Evolutionary conservation across 106 monocot species (phyloP).

Genomic region (Apostasia ramifera): DNA sequence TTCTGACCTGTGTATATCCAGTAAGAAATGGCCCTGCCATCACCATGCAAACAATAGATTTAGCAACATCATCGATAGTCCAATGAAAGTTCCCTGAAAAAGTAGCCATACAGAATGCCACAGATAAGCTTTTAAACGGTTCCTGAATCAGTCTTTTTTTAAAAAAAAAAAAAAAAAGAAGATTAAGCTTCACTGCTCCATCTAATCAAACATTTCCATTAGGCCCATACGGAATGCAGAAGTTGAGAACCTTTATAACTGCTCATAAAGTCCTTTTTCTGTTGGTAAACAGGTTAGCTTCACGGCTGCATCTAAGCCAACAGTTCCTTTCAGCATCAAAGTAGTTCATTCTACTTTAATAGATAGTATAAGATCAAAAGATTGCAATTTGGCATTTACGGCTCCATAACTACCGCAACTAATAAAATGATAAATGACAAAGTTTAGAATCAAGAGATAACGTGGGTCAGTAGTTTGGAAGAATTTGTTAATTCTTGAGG

Average conservation of each 20-base stretch:
- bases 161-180: background rate
- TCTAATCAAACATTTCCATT: no score
- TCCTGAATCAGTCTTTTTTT: background rate
- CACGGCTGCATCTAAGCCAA: background rate
- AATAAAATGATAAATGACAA: no score
- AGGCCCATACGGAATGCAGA: no score
- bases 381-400: background rate
- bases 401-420: background rate
- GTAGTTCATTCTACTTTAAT: background rate
- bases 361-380: background rate
- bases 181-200: background rate
- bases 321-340: background rate
- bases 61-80: conserved; percentile 83
- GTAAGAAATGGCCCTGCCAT: conserved; percentile 91
- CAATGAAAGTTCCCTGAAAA: conserved; percentile 91
- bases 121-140: background rate
- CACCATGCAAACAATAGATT: conserved; percentile 84
- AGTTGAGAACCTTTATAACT: no score
- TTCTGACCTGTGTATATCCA: conserved; percentile 72
- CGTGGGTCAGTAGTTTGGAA: no score
- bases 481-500: no score
- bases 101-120: background rate
- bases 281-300: no score
- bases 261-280: no score
- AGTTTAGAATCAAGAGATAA: no score